phyloP scores from a whole-genome alignment of 202 grass and related monocot species.

The Musa balbisiana region DNA sequence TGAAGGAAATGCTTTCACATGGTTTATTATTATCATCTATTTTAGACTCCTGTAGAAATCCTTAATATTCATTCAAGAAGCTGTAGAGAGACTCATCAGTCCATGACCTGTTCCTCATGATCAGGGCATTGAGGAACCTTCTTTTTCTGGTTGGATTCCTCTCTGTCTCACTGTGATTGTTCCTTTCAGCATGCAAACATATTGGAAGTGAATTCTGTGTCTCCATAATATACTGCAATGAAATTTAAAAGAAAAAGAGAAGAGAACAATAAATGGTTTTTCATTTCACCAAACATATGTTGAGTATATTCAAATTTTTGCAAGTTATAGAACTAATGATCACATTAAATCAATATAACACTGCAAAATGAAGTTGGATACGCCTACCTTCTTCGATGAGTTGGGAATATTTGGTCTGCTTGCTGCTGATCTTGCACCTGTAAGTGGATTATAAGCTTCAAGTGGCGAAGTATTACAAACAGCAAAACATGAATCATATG shows the following conservation, averaged over 20 bases:
- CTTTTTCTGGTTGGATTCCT: slow-evolving; percentile 53
- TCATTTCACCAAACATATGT: not conserved
- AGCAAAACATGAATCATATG: slow-evolving; percentile 1
- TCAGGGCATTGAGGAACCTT: slow-evolving; percentile 76
- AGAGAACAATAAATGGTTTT: not conserved
- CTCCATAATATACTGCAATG: slow-evolving; percentile 33
- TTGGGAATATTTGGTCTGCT: slow-evolving; percentile 32
- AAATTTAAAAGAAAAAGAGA: slow-evolving; percentile 1
- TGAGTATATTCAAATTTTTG: not conserved
- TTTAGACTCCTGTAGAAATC: not conserved
- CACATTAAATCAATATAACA: not conserved
- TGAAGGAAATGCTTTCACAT: too few species aligned
- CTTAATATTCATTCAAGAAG: slow-evolving; percentile 87
- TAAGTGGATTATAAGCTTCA: slow-evolving; percentile 49
- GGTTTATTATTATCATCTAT: not conserved
- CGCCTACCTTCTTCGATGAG: not conserved
- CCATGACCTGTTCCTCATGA: slow-evolving; percentile 59
- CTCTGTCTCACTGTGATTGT: not conserved
- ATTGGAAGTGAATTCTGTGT: slow-evolving; percentile 40
- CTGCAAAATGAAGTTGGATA: not conserved
- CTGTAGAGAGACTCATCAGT: slow-evolving; percentile 81
- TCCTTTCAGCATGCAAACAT: slow-evolving; percentile 39
- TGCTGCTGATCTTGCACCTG: slow-evolving; percentile 44
- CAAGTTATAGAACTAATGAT: not conserved
- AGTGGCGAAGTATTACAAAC: slow-evolving; percentile 35